Base-by-base conservation (phyloP, 768 basidiomycete species). In the Hygrophorus pudorinus region DNA sequence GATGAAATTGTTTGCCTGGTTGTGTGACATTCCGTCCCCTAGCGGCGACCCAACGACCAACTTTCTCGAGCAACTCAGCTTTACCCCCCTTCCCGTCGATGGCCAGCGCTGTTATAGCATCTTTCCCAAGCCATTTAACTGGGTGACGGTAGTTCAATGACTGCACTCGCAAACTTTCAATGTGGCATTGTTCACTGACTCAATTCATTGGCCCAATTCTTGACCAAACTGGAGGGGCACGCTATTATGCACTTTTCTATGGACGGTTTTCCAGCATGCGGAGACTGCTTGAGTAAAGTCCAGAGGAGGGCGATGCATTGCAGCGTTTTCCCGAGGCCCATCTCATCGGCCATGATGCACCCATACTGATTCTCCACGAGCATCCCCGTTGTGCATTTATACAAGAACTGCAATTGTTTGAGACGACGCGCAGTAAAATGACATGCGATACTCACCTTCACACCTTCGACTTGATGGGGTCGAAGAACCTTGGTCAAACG, bases 331-430 rank as follows among this genome's bases (percentile, higher is more conserved):
- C 90, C 94, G 11, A 98, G 77, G 55, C 94, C 94, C 94, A 99
- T 99, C 63, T 94, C 94, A 56, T 99, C 94, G 1, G 94, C 94
- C 94, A 99, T 97, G 61, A 99, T 99, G 57, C 94, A 98, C 0
- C 88, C 89, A 48, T 81, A 84, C 49, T 94, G 90, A 54, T 90
- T 86, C 36, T 89, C 83, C 30, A 85, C 86, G 45, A 93, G 63
- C 79, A 93, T 85, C 1, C 93, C 96, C 0, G 92, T 96, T 4
- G 92, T 82, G 62, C 93, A 96, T 62, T 78, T 81, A 64, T 94
- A 99, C 60, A 99, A 62, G 62, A 99, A 98, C 92, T 99, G 53
- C 14, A 8, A 16, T 36, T 37, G 24, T 24, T 24, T 14, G 42
- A 38, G 13, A 47, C 43, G 37, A 14, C 41, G 7, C 49, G 30